Evolutionary conservation across 495 filamentous ascomycete species (phyloP).

Genomic region (Hamigera avellanea): DNA sequence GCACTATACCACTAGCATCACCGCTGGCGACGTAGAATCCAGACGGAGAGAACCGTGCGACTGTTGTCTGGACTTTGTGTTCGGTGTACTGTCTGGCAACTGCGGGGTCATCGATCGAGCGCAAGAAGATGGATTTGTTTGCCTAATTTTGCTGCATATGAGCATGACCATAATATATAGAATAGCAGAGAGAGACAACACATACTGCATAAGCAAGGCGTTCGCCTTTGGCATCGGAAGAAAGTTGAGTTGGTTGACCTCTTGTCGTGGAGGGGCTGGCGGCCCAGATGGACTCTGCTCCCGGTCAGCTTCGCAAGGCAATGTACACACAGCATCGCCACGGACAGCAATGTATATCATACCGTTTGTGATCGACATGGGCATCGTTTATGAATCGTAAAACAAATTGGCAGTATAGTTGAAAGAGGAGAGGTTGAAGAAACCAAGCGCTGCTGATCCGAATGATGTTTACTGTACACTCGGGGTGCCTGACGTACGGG

Average conservation of each 20-base stretch:
- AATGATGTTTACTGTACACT: background rate
- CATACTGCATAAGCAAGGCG: conserved; percentile 87
- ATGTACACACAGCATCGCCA: no score
- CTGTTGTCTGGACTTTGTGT: conserved; percentile 78
- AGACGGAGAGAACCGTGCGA: conserved; percentile 88
- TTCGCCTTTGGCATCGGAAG: conserved; percentile 82
- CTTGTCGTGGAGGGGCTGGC: conserved; percentile 72
- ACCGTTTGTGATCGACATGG: conserved; percentile 39
- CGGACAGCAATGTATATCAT: background rate
- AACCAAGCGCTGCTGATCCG: no score
- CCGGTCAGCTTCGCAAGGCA: no score
- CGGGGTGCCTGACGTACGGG: no score
- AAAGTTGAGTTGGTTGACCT: conserved; percentile 82
- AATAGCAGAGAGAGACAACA: conserved; percentile 6
- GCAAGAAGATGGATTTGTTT: conserved; percentile 91
- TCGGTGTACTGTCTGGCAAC: conserved; percentile 75
- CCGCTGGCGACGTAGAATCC: conserved; percentile 95
- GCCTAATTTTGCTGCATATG: conserved; percentile 40
- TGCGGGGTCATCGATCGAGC: conserved; percentile 81
- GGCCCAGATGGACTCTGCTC: conserved; percentile 57
- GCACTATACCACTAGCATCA: conserved; percentile 69
- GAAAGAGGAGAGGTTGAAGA: no score
- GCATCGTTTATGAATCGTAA: conserved; percentile 3
- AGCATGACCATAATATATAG: no score
- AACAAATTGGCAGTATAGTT: background rate